Evolutionary conservation across 352 stramenopile species (phyloP), one percentile per base, ranked within the genome.

Genomic region (Pythium scleroteichum): DNA sequence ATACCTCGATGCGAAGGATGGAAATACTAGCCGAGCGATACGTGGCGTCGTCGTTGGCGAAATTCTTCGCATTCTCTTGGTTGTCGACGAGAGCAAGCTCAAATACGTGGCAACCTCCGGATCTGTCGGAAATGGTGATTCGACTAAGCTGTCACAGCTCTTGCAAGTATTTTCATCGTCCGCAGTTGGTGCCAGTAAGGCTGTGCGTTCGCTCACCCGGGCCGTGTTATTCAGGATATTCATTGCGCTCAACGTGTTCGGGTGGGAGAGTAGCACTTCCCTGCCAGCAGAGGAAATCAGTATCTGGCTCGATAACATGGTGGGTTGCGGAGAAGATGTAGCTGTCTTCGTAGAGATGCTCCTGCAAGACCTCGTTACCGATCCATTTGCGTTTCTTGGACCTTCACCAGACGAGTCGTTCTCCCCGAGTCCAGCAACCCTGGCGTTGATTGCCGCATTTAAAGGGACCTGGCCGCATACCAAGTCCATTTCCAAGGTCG

Each of bases 101-200:
- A 67, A 67, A 1, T 88, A 90, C 40, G 71, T 95, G 22, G 59
- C 86, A 4, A 63, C 68, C 5, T 64, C 56, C 1, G 53, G 59
- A 0, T 20, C 26, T 9, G 68, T 22, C n/a, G 64, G 47, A 14
- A 72, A 24, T 24, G 66, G 60, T 24, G 40, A 54, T 0, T 47
- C 48, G 0, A 90, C 84, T 2, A 92, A 90, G 52, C 53, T 95
- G 39, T 71, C 76, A 16, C 76, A 88, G n/a, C 61, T 95, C 26
- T 49, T 94, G n/a, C 41, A 70, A 3, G 48, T 94, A 44, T 89
- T 79, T 32, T 73, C 82, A 8, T 67, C 66, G 13, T 75, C 50
- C 2, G 22, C 52, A 4, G 12, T 10, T 6, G 39, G 24, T 7
- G 49, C 68, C 12, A 85, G 70, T 55, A 24, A 42, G 13, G 56